phyloP scores from a whole-genome alignment of 2,329 filamentous ascomycete genomes.

The Verticillium nubilum region DNA sequence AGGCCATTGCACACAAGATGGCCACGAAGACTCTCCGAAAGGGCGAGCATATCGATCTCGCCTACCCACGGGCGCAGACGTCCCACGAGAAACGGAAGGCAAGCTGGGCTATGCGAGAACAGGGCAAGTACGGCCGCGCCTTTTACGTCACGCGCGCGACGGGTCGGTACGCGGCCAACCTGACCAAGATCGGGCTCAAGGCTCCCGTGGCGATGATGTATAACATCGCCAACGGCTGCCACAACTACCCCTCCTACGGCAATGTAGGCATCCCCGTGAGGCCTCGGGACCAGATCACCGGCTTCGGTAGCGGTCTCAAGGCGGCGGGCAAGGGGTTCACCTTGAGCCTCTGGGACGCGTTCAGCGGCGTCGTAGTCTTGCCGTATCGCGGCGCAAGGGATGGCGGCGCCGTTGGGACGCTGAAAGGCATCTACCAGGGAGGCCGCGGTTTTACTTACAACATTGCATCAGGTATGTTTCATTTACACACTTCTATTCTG shows the following conservation, averaged over 20 bases:
- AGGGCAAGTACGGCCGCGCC: constrained; percentile 17
- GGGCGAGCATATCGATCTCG: constrained; percentile 35
- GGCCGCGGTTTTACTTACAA: constrained; percentile 38
- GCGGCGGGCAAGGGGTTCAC: constrained; percentile 61
- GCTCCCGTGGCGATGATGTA: constrained; percentile 65
- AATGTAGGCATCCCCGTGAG: constrained; percentile 60
- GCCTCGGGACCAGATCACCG: constrained; percentile 61
- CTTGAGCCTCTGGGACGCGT: constrained; percentile 62
- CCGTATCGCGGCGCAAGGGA: constrained; percentile 59
- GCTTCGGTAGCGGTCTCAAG: constrained; percentile 51
- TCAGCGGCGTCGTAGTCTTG: constrained; percentile 60
- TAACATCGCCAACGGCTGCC: constrained; percentile 65
- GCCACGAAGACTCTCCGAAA: constrained; percentile 35
- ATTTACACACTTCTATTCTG: not conserved
- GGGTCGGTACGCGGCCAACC: constrained; percentile 51
- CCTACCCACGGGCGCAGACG: constrained; percentile 7
- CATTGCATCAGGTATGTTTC: constrained; percentile 28
- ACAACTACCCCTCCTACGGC: constrained; percentile 64
- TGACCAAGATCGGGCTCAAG: constrained; percentile 56
- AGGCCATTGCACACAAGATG: constrained; percentile 21
- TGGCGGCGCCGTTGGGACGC: constrained; percentile 53
- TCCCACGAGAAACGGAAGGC: constrained; percentile 16
- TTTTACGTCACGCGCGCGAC: constrained; percentile 30
- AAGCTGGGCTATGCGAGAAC: constrained; percentile 18
- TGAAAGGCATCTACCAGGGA: constrained; percentile 50